Conservation (phyloP, 2,329 filamentous ascomycete genomes). For the Cladophialophora immunda region DNA sequence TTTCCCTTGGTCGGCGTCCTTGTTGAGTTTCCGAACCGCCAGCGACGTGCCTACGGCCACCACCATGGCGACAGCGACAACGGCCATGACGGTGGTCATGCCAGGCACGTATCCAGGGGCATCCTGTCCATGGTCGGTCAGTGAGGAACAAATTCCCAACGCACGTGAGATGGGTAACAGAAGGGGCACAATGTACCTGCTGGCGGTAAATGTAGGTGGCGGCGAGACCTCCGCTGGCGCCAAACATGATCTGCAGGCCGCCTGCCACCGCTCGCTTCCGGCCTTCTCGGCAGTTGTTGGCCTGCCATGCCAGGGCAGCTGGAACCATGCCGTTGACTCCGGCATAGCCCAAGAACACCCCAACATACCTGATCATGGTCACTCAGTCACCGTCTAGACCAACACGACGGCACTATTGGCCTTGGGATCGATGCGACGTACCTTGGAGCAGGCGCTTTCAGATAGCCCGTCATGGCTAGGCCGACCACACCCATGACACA, state of each 20-base stretch:
- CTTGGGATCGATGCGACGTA: slow-evolving; percentile 1
- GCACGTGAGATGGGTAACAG: no score
- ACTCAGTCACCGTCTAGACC: not conserved
- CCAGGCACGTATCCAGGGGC: slow-evolving; percentile 40
- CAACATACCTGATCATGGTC: slow-evolving; percentile 38
- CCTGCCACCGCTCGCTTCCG: slow-evolving; percentile 41
- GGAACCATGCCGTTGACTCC: slow-evolving; percentile 46
- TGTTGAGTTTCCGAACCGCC: slow-evolving; percentile 18
- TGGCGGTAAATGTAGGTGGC: slow-evolving; percentile 38
- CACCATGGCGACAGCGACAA: slow-evolving; percentile 8
- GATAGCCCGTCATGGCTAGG: slow-evolving; percentile 24
- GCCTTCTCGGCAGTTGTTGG: slow-evolving; percentile 46
- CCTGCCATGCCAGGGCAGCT: slow-evolving; percentile 45
- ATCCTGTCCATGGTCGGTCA: slow-evolving; percentile 30
- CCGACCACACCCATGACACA: slow-evolving; percentile 38
- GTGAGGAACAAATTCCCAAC: no score
- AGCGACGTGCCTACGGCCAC: slow-evolving; percentile 1
- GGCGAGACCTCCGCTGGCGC: slow-evolving; percentile 40
- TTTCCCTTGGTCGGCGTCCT: slow-evolving; percentile 18
- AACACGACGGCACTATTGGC: not conserved
- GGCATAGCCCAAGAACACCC: slow-evolving; percentile 43
- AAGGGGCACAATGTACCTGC: slow-evolving; percentile 21
- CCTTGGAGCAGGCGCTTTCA: slow-evolving; percentile 19
- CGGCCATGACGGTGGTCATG: slow-evolving; percentile 23
- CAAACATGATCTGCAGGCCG: slow-evolving; percentile 55